A percentile compares a stretch with the other conserved stretches of the same genome.
phyloP scores from a whole-genome alignment of 306 rosid genomes.

The cucumber (Cucumis sativus) region Cucumber_9930_V3 NC_026659.2:23629501-23630000 shows the following conservation, averaged over 20 bases:
- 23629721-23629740: slow-evolving; percentile 57
- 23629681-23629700: slow-evolving; percentile 52
- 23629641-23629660: slow-evolving; percentile 42
- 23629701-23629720: slow-evolving; percentile 79
- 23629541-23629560: slow-evolving; percentile 43
- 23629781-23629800: slow-evolving; percentile 55
- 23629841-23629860: slow-evolving; percentile 31
- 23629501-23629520: slow-evolving; percentile 76
- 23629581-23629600: slow-evolving; percentile 62
- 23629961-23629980: slow-evolving; percentile 57
- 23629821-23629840: slow-evolving; percentile 35
- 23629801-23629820: slow-evolving; percentile 65
- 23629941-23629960: slow-evolving; percentile 34
- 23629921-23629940: slow-evolving; percentile 59
- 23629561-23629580: slow-evolving; percentile 56
- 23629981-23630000: slow-evolving; percentile 75
- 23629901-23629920: slow-evolving; percentile 15
- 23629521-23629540: slow-evolving; percentile 56
- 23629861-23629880: neutral
- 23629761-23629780: slow-evolving; percentile 67
- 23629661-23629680: slow-evolving; percentile 48
- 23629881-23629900: neutral
- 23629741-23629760: slow-evolving; percentile 59
- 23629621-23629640: slow-evolving; percentile 78
- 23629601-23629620: slow-evolving; percentile 54